Evolutionary conservation across 202 grass and related monocot genomes (phyloP).

Genomic region (Alloteropsis angusta): DNA sequence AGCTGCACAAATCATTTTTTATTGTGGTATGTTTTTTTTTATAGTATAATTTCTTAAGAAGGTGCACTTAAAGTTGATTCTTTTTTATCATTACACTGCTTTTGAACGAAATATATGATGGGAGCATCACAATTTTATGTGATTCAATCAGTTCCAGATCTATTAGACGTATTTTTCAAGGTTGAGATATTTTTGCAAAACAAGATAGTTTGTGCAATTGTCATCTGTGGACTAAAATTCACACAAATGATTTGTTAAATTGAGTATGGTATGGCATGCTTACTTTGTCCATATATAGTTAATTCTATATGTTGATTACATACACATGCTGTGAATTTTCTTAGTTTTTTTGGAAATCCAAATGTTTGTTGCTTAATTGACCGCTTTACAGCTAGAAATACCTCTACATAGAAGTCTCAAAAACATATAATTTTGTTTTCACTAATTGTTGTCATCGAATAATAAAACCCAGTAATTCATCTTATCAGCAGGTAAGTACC

Average conservation of each 20-base stretch:
- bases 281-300: too few relatives aligned
- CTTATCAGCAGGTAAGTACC: too few relatives aligned
- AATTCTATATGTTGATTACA: background rate
- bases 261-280: background rate
- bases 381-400: background rate
- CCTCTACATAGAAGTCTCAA: too few relatives aligned
- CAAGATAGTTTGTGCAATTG: background rate
- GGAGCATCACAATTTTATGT: background rate
- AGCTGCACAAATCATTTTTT: background rate
- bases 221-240: background rate
- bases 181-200: background rate
- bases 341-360: background rate
- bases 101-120: background rate
- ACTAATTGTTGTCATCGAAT: too few relatives aligned
- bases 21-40: background rate
- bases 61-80: background rate
- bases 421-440: too few relatives aligned
- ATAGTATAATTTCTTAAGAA: background rate
- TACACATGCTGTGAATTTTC: background rate
- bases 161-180: background rate
- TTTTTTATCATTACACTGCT: background rate
- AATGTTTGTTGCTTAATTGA: background rate
- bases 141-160: background rate
- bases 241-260: too few relatives aligned
- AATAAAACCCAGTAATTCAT: background rate